Percentiles rank a stretch among this genome's conserved stretches.
Evolutionary conservation across 148 eudicot species (phyloP).

Genomic region (Rheum nobile): DNA sequence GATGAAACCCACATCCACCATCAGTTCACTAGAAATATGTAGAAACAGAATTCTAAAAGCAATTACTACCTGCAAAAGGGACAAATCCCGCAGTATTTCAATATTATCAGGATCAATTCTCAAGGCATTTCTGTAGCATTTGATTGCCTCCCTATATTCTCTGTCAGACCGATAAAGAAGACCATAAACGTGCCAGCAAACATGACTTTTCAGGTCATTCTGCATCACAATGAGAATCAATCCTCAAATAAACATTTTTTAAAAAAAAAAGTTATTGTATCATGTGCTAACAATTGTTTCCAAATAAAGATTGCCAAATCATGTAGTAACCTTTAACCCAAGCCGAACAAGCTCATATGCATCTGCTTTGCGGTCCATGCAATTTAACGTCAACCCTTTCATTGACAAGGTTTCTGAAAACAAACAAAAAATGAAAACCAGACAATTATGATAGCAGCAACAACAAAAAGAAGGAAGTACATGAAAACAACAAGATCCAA

Average conservation of each 20-base stretch:
- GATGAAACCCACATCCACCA: not conserved
- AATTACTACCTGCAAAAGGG: slow-evolving; percentile 73
- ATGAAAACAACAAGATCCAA: not conserved
- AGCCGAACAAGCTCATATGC: slow-evolving; percentile 97
- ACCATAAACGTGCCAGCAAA: slow-evolving; percentile 99
- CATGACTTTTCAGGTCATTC: slow-evolving; percentile 99
- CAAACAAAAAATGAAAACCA: not conserved
- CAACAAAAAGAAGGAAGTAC: slow-evolving; percentile 1
- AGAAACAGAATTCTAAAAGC: not conserved
- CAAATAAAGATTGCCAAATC: not conserved
- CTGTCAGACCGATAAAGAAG: slow-evolving; percentile 96
- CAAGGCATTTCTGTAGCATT: slow-evolving; percentile 93
- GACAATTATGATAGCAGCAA: slow-evolving; percentile 9
- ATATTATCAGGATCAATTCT: slow-evolving; percentile 96
- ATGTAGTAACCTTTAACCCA: slow-evolving; percentile 63
- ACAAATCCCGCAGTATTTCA: slow-evolving; percentile 87
- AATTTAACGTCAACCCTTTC: slow-evolving; percentile 94
- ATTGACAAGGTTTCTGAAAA: slow-evolving; percentile 84
- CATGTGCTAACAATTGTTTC: not conserved
- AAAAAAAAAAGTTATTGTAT: not conserved
- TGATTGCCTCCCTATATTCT: slow-evolving; percentile 95
- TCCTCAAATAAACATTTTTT: not conserved
- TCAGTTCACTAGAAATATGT: not conserved
- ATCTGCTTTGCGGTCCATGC: slow-evolving; percentile 98
- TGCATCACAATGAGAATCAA: slow-evolving; percentile 19